Conservation (phyloP, 2,329 filamentous ascomycete genomes). For the Epichloe glyceriae region DNA sequence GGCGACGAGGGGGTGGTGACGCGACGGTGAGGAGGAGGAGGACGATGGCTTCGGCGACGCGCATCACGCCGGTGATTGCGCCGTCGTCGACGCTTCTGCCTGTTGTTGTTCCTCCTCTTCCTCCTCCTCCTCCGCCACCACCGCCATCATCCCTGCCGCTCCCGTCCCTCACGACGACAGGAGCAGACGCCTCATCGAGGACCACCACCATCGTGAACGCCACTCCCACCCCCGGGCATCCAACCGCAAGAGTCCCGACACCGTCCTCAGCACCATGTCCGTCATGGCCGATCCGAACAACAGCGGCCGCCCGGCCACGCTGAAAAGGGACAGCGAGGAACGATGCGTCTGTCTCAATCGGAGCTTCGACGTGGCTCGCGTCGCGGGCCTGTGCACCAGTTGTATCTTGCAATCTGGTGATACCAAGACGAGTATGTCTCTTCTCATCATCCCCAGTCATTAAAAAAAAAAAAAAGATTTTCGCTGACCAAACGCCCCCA, state of each 20-base stretch:
- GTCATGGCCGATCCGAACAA: background rate
- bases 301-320: background rate
- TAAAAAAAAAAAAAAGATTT: background rate
- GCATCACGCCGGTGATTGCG: constrained; percentile 5
- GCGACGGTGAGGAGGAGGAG: too few species aligned
- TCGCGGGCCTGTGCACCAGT: constrained; percentile 26
- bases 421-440: constrained; percentile 17
- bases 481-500: constrained; percentile 7
- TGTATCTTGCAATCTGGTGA: constrained; percentile 22
- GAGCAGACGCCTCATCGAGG: background rate
- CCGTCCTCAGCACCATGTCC: constrained; percentile 1
- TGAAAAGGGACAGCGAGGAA: constrained; percentile 16
- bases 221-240: background rate
- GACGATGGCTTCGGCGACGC: background rate
- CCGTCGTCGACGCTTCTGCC: background rate
- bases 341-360: constrained; percentile 25
- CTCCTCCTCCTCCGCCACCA: background rate
- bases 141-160: background rate
- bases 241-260: background rate
- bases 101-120: background rate
- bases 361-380: constrained; percentile 26
- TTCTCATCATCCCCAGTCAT: constrained; percentile 1
- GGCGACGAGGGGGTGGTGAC: background rate
- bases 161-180: background rate
- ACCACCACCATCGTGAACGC: background rate